Evolutionary conservation across 768 basidiomycete species (phyloP), one percentile per base, ranked within the genome.

Genomic region (Cystoderma amianthinum): DNA sequence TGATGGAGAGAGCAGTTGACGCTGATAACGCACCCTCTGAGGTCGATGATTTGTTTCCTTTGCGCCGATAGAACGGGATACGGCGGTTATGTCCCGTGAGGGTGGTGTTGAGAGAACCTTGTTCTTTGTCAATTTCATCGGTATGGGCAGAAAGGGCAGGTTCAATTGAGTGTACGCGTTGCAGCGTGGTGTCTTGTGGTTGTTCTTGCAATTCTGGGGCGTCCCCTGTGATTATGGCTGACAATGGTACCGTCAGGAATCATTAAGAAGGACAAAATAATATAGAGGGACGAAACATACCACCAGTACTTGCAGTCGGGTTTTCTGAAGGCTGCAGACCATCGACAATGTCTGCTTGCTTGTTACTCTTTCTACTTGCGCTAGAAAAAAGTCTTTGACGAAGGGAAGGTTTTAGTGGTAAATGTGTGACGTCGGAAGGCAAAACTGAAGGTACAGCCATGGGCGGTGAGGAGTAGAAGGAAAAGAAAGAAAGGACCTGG

Each of bases 1-100:
- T 45, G 43, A 65, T 53, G 16, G 66, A 63, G 25, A 54, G 54
- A 19, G 58, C 57, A 15, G 57, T 50, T 19, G 56, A 56, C 11
- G 62, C 54, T 19, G 63, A 64, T 23, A 61, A 49, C 17, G 62
- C 56, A 28, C 55, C 62, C 24, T 62, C 54, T 5, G 65, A 65
- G 25, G 61, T 45, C 12, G 63, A 50, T 5, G 64, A 58, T 45
- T 64, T 66, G 53, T 55, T 59, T 32, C 49, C 46, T 53, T 65
- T 69, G 49, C 69, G 67, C 42, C 64, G 65, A 58, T 71, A 68
- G 49, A 73, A 68, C 43, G 65, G 67, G 23, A 61, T 56, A 44
- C 65, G 65, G 49, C 62, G 59, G 50, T 54, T 56, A 42, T 56
- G 58, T 16, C 56, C 56, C 38, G 64, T 61, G 44, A 69, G 57